Evolutionary conservation across 2,329 filamentous ascomycete genomes (phyloP), one percentile per base, ranked within the genome.

Genomic region (Blastomyces parvus): DNA sequence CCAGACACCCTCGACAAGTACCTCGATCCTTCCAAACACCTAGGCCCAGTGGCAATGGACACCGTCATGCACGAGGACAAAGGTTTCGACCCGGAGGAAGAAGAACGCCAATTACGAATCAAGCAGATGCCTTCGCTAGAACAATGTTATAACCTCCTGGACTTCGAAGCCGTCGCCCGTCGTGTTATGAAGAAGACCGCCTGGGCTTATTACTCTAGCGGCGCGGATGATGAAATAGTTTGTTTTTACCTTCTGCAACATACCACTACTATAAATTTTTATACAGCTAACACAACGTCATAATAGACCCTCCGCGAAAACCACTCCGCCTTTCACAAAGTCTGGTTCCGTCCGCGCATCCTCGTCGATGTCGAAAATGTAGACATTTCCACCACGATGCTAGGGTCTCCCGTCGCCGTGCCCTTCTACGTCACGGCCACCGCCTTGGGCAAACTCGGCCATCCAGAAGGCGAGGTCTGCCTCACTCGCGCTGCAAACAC

Each of bases 401-500:
- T 99, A 22, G 93, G 92, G 67, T 87, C 88, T 44, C 91, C 89
- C 73, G 85, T 86, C 66, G 85, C 87, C 66, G 89, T 95, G 58
- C 94, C 94, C 27, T 95, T 97, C 79, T 99, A 99, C 78, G 88
- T 99, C 25, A 97, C 94, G 0, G 94, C 94, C 55, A 97, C 94
- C 7, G 94, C 94, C 0, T 84, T 99, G 8, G 94, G 94, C 69
- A 97, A 97, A 78, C 86, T 99, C 3, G 94, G 94, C 64, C 84
- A 99, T 74, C 89, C 89, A 0, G 94, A 97, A 76, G 94, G 94
- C 69, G 94, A 99, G 76, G 91, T 97, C 5, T 82, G 96, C 11
- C 83, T 99, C 64, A 97, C 94, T 0, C 84, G 87, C 63, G 91
- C 91, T 19, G 88, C 94, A 1, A 83, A 84, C 73, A 90, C 88